Conservation (phyloP, 1,139 yeast genomes). For the Protomyces inouyei region DNA sequence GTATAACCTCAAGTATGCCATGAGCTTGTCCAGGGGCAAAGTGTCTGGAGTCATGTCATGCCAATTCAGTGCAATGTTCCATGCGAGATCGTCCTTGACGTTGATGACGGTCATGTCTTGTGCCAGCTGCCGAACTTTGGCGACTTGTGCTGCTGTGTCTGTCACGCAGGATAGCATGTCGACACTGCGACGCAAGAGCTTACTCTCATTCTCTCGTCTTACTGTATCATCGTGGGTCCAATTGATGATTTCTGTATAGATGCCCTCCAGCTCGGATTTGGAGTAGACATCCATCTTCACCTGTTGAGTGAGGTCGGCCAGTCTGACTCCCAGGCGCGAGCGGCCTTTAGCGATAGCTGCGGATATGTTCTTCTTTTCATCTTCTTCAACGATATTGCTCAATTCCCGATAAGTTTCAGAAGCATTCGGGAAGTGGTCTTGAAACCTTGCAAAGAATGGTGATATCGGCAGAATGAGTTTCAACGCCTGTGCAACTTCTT, state of each 20-base stretch:
- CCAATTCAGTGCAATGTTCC: slow-evolving; percentile 77
- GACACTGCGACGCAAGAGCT: slow-evolving; percentile 54
- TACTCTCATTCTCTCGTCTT: slow-evolving; percentile 58
- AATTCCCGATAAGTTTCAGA: slow-evolving; percentile 50
- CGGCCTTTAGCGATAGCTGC: slow-evolving; percentile 37
- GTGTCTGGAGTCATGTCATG: slow-evolving; percentile 53
- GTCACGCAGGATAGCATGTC: slow-evolving; percentile 50
- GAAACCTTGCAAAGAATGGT: slow-evolving; percentile 54
- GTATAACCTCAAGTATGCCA: slow-evolving; percentile 53
- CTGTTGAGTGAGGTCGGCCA: slow-evolving; percentile 39
- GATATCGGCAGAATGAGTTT: slow-evolving; percentile 60
- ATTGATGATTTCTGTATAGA: slow-evolving; percentile 57
- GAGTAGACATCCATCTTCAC: slow-evolving; percentile 51
- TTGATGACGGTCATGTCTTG: slow-evolving; percentile 70
- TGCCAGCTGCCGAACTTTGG: slow-evolving; percentile 52
- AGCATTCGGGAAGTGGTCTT: slow-evolving; percentile 51
- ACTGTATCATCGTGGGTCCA: slow-evolving; percentile 57
- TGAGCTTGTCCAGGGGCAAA: slow-evolving; percentile 49
- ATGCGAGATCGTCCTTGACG: slow-evolving; percentile 58
- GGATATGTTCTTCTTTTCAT: slow-evolving; percentile 43
- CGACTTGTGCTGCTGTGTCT: slow-evolving; percentile 41
- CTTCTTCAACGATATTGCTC: slow-evolving; percentile 46
- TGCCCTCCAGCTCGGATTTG: slow-evolving; percentile 48
- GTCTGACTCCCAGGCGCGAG: slow-evolving; percentile 35
- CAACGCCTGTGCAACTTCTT: slow-evolving; percentile 46